These are phyloP conservation scores for Glomus cerebriforme DNA, from an alignment of 192 early-diverging fungal species.

Conservation along the genomic window DNA sequence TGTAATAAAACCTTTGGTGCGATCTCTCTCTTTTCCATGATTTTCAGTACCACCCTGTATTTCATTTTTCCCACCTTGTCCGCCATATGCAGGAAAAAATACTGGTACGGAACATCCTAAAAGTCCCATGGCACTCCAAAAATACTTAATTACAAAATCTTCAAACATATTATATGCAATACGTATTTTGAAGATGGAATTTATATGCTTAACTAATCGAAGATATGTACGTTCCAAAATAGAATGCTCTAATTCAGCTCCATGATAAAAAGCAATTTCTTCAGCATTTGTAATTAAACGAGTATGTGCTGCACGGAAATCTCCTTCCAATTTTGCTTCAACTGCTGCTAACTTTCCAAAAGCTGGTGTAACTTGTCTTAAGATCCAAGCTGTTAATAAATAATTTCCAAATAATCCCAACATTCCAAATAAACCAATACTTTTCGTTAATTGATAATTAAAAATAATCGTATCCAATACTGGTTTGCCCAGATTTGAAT, in stretches of 20 bases:
- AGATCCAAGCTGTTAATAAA: slow-evolving; percentile 73
- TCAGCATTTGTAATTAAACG: slow-evolving; percentile 96
- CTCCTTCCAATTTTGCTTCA: slow-evolving; percentile 90
- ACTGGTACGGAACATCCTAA: slow-evolving; percentile 84
- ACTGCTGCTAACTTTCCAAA: slow-evolving; percentile 93
- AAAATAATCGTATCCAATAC: slow-evolving; percentile 91
- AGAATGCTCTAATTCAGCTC: slow-evolving; percentile 82
- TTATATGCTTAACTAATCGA: slow-evolving; percentile 82
- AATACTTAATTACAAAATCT: slow-evolving; percentile 97
- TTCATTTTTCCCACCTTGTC: slow-evolving; percentile 46
- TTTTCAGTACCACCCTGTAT: slow-evolving; percentile 19
- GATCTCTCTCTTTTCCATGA: slow-evolving; percentile 40
- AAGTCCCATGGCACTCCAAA: slow-evolving; percentile 90
- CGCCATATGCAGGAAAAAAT: slow-evolving; percentile 69
- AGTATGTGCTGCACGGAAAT: slow-evolving; percentile 91
- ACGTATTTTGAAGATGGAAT: slow-evolving; percentile 80
- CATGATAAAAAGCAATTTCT: slow-evolving; percentile 93
- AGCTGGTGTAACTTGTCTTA: slow-evolving; percentile 85
- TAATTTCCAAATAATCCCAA: slow-evolving; percentile 81
- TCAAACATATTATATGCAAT: slow-evolving; percentile 93
- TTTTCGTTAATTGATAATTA: slow-evolving; percentile 88
- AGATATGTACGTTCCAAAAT: slow-evolving; percentile 78
- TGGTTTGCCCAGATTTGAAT: slow-evolving; percentile 96
- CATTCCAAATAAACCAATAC: slow-evolving; percentile 82
- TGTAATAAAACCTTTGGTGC: slow-evolving; percentile 87